These are phyloP conservation scores for Tulasnella sp. DNA, from an alignment of 768 basidiomycete species.

Conservation along the genomic window DNA sequence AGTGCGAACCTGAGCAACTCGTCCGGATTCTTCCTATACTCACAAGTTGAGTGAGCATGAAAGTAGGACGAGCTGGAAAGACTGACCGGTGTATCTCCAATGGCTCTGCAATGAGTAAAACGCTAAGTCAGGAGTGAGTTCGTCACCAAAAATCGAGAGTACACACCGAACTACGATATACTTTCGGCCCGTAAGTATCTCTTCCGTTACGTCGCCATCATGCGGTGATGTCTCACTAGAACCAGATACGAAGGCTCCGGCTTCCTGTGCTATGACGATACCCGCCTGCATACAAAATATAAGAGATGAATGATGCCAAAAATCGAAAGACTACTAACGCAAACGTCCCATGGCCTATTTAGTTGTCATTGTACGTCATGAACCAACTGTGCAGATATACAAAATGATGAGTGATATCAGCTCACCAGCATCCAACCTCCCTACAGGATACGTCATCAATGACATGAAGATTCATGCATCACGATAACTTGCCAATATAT, in stretches of 20 bases:
- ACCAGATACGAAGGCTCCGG: constrained; percentile 70
- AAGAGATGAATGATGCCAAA: constrained; percentile 11
- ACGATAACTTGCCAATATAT: constrained; percentile 56
- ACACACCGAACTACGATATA: constrained; percentile 47
- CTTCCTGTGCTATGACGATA: constrained; percentile 79
- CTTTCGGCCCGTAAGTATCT: constrained; percentile 63
- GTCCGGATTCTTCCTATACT: constrained; percentile 43
- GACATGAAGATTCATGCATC: constrained; percentile 11
- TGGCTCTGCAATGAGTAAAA: constrained; percentile 38
- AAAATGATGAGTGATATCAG: constrained; percentile 10
- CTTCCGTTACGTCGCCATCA: constrained; percentile 45
- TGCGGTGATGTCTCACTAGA: constrained; percentile 31
- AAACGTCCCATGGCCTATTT: constrained; percentile 75
- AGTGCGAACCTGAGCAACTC: constrained; percentile 63
- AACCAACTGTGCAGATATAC: not conserved
- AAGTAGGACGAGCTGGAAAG: not conserved
- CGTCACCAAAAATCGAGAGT: not conserved
- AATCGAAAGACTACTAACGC: constrained; percentile 30
- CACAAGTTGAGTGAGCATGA: not conserved
- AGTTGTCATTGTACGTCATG: not conserved
- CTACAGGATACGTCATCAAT: constrained; percentile 26
- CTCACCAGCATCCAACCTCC: constrained; percentile 69
- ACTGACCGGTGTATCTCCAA: constrained; percentile 42
- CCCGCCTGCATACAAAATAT: constrained; percentile 47
- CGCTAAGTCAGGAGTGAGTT: not conserved